These are phyloP conservation scores for Colletotrichum siamense DNA, from an alignment of 2,329 filamentous ascomycete genomes.

Conservation along the genomic window DNA sequence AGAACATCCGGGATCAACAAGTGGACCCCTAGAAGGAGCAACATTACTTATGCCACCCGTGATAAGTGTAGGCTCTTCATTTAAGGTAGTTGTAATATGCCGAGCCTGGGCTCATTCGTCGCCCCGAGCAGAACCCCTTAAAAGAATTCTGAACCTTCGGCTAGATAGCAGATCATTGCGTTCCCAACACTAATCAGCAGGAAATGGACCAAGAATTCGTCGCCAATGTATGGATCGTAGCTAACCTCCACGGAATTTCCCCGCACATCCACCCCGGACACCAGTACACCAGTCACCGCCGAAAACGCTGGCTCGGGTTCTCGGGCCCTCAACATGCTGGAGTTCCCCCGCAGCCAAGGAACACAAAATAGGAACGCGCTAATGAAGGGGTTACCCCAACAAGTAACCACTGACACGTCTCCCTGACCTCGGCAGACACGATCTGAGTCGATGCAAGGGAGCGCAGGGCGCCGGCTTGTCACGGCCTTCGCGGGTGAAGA, in stretches of 20 bases:
- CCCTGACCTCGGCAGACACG: not conserved
- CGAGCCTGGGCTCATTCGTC: not conserved
- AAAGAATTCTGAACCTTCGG: accelerated
- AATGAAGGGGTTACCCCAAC: constrained; percentile 16
- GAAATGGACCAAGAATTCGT: not conserved
- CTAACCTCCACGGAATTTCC: not conserved
- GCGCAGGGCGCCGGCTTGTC: constrained; percentile 7
- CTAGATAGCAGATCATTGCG: not conserved
- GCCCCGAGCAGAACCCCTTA: accelerated
- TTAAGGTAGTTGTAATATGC: not conserved
- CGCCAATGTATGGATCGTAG: not conserved
- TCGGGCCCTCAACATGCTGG: not conserved
- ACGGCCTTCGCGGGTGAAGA: not conserved
- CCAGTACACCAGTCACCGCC: not conserved
- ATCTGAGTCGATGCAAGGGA: not conserved
- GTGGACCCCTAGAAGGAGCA: not conserved
- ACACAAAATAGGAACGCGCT: not conserved
- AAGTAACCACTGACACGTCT: not conserved
- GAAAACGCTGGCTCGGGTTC: not conserved
- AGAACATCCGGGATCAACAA: not conserved
- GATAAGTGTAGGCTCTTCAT: not conserved
- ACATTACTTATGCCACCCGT: not conserved
- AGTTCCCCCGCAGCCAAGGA: not conserved
- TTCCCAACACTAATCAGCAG: not conserved
- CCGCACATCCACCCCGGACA: not conserved